Percentiles rank a stretch among this genome's conserved stretches.
phyloP scores from a whole-genome alignment of 176 grass and related monocot species.

The Oryza longistaminata region DNA sequence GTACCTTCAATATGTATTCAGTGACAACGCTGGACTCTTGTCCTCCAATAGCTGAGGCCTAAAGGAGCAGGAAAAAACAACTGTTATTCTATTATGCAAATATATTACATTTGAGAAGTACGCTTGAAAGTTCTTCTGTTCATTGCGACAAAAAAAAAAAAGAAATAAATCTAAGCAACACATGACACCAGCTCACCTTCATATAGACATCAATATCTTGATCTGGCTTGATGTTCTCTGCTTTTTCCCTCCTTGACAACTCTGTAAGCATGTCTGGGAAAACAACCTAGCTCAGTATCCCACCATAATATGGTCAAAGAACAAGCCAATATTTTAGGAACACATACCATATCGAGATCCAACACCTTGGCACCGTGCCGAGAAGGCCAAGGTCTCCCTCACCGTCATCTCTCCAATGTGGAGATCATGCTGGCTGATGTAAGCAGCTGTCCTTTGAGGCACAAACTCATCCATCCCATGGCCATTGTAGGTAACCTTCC shows the following conservation, averaged over 20 bases:
- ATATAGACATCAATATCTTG: background rate
- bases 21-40: conserved; percentile 79
- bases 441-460: too few species aligned
- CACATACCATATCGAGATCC: conserved; percentile 68
- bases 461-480: too few species aligned
- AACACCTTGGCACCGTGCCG: conserved; percentile 79
- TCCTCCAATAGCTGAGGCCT: conserved; percentile 76
- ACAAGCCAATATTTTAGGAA: background rate
- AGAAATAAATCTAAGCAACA: background rate
- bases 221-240: background rate
- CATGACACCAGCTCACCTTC: background rate
- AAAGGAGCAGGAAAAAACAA: conserved; percentile 27
- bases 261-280: conserved; percentile 39
- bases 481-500: too few species aligned
- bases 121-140: conserved; percentile 13
- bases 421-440: conserved; percentile 91
- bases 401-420: conserved; percentile 96
- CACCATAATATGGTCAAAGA: conserved; percentile 4
- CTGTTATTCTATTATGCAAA: conserved; percentile 5
- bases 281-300: conserved; percentile 16
- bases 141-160: background rate
- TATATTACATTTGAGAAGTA: background rate
- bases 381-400: conserved; percentile 83
- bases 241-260: background rate
- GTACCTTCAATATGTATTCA: conserved; percentile 94